phyloP scores from a whole-genome alignment of 2,329 filamentous ascomycete genomes.

The Diaporthe nobilis region DNA sequence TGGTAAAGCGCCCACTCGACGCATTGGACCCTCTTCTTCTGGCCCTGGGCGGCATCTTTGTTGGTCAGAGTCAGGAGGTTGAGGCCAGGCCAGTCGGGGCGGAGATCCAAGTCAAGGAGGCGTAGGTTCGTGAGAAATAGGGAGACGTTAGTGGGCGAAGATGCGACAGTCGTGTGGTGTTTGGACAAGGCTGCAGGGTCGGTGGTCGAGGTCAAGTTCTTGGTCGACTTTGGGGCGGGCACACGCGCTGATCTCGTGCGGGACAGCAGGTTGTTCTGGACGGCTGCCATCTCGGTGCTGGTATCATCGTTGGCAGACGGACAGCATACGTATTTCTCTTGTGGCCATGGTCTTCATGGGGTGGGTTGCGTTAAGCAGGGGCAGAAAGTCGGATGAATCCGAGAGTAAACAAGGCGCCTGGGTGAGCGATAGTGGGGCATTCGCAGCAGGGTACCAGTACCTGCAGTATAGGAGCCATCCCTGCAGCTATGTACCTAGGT shows the following conservation, averaged over 20 bases:
- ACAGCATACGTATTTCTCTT: too few species aligned
- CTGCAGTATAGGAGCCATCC: background rate
- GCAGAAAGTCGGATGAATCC: background rate
- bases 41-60: slow-evolving; percentile 76
- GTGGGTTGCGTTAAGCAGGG: background rate
- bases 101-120: slow-evolving; percentile 83
- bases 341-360: background rate
- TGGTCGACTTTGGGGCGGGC: slow-evolving; percentile 29
- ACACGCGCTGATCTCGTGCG: slow-evolving; percentile 39
- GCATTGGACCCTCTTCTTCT: slow-evolving; percentile 85
- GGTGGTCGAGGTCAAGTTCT: slow-evolving; percentile 4
- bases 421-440: background rate
- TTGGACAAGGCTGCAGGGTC: background rate
- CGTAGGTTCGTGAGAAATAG: slow-evolving; percentile 88
- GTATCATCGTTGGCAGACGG: background rate
- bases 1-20: slow-evolving; percentile 94
- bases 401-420: background rate
- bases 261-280: slow-evolving; percentile 29
- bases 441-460: background rate
- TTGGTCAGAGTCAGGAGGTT: slow-evolving; percentile 77
- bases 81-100: slow-evolving; percentile 85
- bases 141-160: slow-evolving; percentile 65
- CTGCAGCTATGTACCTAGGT: background rate
- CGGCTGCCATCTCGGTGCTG: slow-evolving; percentile 24
- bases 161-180: background rate